Percentiles rank a stretch among this genome's conserved stretches.
phyloP scores from a whole-genome alignment of 148 eudicot genomes.

The Amaranthus hypochondriacus region DNA sequence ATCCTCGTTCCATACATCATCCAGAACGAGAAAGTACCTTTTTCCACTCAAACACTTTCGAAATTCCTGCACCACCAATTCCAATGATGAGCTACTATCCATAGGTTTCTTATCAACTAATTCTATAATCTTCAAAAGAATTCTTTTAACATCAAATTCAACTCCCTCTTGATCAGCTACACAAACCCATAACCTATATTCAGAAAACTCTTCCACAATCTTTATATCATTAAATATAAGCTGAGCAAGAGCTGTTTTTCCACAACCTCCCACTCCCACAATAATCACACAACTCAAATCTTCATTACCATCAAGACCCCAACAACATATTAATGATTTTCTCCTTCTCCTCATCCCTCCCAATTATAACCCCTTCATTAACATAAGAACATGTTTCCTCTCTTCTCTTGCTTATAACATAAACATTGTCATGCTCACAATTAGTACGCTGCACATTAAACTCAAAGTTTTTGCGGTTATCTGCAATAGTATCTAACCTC shows the following conservation, averaged over 20 bases:
- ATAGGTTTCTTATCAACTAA: background rate
- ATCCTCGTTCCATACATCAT: constrained; percentile 8
- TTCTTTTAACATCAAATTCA: background rate
- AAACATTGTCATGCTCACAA: no score
- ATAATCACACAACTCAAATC: background rate
- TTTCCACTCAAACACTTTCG: background rate
- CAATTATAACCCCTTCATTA: background rate
- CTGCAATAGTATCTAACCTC: background rate
- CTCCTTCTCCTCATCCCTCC: background rate
- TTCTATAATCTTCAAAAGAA: background rate
- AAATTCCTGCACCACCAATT: background rate
- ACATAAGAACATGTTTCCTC: background rate
- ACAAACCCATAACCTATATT: background rate
- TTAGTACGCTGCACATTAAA: no score
- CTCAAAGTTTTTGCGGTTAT: background rate
- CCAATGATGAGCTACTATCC: background rate
- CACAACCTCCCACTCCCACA: background rate
- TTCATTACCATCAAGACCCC: background rate
- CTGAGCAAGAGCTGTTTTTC: background rate
- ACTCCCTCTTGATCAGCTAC: background rate
- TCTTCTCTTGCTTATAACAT: background rate
- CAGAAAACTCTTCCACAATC: background rate
- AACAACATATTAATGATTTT: background rate
- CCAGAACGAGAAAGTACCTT: background rate
- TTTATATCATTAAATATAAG: background rate